These are phyloP conservation scores for Panicum hallii DNA, from an alignment of 202 grass and related monocot genomes.

Conservation along the genomic window DNA sequence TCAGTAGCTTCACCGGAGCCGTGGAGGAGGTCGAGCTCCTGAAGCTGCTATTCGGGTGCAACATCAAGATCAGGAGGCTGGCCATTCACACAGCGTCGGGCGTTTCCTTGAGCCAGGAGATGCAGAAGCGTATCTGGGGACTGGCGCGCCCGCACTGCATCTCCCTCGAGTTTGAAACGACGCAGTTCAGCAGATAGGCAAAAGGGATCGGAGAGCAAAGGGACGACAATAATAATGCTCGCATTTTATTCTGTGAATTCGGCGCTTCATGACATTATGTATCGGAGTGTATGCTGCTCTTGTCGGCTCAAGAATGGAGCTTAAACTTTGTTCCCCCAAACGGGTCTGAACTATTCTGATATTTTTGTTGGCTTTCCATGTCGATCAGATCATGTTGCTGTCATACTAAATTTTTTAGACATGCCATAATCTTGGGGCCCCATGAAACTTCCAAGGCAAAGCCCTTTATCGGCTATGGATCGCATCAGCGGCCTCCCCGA, in stretches of 20 bases:
- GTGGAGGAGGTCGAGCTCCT: background rate
- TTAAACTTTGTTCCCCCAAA: background rate
- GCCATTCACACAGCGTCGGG: background rate
- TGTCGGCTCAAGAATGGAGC: background rate
- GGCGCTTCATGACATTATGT: background rate
- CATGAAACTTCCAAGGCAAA: too few relatives aligned
- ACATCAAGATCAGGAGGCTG: background rate
- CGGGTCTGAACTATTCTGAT: background rate
- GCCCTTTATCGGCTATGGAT: background rate
- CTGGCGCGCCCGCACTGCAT: background rate
- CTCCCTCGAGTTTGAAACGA: background rate
- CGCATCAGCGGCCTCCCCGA: background rate
- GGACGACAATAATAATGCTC: background rate
- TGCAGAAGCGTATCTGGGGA: background rate
- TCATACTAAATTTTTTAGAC: background rate
- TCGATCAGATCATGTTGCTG: background rate
- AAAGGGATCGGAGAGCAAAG: background rate
- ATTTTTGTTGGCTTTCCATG: background rate
- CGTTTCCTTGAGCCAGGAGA: background rate
- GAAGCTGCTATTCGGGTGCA: background rate
- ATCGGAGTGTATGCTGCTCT: background rate
- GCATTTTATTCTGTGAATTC: background rate
- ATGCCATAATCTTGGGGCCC: too few relatives aligned
- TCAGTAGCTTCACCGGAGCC: slow-evolving; percentile 8
- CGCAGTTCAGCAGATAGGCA: background rate